Percentiles rank a stretch among this genome's conserved stretches.
Conservation (phyloP, 345 rosid genomes). For the Eucalyptus pumila region DNA sequence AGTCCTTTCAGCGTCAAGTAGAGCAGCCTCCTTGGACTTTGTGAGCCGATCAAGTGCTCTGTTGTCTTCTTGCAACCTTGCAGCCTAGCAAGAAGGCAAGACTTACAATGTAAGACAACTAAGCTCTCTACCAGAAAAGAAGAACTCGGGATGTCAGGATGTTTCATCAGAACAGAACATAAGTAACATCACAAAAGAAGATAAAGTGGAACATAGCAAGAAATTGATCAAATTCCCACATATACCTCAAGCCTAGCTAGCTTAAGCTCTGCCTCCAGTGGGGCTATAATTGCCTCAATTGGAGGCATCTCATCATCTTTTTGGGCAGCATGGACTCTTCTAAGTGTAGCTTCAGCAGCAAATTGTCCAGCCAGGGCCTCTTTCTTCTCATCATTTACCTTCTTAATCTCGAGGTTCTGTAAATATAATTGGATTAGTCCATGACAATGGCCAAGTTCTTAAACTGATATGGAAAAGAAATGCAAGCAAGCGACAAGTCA, state of each 20-base stretch:
- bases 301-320: slow-evolving; percentile 51
- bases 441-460: background rate
- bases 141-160: background rate
- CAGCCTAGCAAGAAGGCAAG: slow-evolving; percentile 6
- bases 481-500: background rate
- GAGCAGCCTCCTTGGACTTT: slow-evolving; percentile 41
- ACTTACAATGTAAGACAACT: background rate
- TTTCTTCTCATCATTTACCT: slow-evolving; percentile 32
- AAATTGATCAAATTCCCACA: background rate
- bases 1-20: slow-evolving; percentile 39
- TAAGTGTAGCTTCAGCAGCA: slow-evolving; percentile 42
- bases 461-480: background rate
- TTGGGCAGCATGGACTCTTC: slow-evolving; percentile 44
- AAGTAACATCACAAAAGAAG: background rate
- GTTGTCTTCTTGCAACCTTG: slow-evolving; percentile 34
- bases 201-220: background rate
- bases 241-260: slow-evolving; percentile 30
- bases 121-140: background rate
- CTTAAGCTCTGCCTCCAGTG: slow-evolving; percentile 41
- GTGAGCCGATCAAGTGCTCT: slow-evolving; percentile 39
- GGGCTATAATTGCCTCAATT: slow-evolving; percentile 38
- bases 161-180: background rate
- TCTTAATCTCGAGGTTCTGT: slow-evolving; percentile 41
- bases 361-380: slow-evolving; percentile 36
- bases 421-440: background rate